Evolutionary conservation across 225 moss, liverwort and hornwort genomes (phyloP).

Genomic region (Climacium dendroides): DNA sequence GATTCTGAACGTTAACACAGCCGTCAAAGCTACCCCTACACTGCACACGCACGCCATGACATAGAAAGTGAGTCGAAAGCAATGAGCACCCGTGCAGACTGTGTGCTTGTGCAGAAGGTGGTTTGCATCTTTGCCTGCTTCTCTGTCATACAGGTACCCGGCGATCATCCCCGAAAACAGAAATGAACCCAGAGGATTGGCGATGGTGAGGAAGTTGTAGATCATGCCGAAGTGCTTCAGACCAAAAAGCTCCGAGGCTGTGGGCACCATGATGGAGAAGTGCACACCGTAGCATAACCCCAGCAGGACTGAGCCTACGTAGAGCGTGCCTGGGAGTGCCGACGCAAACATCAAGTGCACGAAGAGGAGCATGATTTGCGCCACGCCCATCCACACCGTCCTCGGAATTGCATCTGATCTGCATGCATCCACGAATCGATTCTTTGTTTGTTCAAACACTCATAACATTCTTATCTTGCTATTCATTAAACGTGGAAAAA

Average conservation of each 20-base stretch:
- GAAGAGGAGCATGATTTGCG: slow-evolving; percentile 53
- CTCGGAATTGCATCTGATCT: slow-evolving; percentile 66
- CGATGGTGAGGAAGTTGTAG: slow-evolving; percentile 69
- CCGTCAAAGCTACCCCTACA: slow-evolving; percentile 42
- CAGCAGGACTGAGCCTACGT: slow-evolving; percentile 51
- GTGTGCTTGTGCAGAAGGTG: not conserved
- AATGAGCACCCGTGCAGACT: slow-evolving; percentile 63
- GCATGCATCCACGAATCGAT: not conserved
- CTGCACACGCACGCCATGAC: slow-evolving; percentile 41
- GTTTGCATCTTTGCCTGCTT: slow-evolving; percentile 24
- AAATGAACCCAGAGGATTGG: slow-evolving; percentile 54
- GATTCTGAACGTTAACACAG: slow-evolving; percentile 43
- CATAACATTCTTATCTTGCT: not conserved
- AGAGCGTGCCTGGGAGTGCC: slow-evolving; percentile 54
- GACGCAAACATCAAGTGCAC: slow-evolving; percentile 59
- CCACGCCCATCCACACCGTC: slow-evolving; percentile 55
- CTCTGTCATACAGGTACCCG: slow-evolving; percentile 68
- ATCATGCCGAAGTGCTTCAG: slow-evolving; percentile 70
- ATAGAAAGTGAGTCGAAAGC: slow-evolving; percentile 58
- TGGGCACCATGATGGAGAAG: slow-evolving; percentile 74
- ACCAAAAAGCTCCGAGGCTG: slow-evolving; percentile 90
- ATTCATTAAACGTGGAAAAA: not conserved
- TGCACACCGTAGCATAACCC: slow-evolving; percentile 66
- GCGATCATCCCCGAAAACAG: slow-evolving; percentile 77
- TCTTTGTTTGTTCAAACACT: not conserved